phyloP scores from a whole-genome alignment of 192 early-diverging fungal genomes.

The Obelidium mucronatum region DNA sequence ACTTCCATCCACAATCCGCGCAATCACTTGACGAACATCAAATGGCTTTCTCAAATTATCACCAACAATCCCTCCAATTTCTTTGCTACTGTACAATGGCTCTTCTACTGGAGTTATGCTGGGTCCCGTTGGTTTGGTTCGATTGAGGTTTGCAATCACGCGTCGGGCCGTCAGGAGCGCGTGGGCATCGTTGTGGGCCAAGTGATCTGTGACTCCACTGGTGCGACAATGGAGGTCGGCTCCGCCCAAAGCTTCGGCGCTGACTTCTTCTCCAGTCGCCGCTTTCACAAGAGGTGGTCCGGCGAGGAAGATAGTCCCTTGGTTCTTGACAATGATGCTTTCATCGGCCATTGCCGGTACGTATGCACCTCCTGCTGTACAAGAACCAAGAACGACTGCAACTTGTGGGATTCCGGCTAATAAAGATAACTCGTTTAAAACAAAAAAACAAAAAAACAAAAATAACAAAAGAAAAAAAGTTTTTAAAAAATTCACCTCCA shows the following conservation, averaged over 20 bases:
- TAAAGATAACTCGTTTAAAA: not conserved
- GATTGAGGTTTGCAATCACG: constrained; percentile 88
- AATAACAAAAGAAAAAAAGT: too few relatives aligned
- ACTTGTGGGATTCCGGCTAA: constrained; percentile 89
- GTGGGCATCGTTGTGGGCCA: constrained; percentile 86
- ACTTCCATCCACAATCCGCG: constrained; percentile 93
- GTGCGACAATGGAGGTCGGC: constrained; percentile 94
- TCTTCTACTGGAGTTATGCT: constrained; percentile 65
- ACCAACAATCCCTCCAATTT: constrained; percentile 93
- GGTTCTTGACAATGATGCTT: constrained; percentile 92
- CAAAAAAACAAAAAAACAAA: not conserved
- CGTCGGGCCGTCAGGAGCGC: constrained; percentile 84
- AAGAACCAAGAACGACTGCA: constrained; percentile 96
- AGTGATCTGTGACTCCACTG: constrained; percentile 96
- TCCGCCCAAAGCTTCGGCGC: constrained; percentile 93
- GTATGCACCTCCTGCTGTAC: constrained; percentile 96
- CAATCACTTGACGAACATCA: constrained; percentile 91
- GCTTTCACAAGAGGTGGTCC: constrained; percentile 96
- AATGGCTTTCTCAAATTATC: constrained; percentile 89
- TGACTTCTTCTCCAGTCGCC: constrained; percentile 93
- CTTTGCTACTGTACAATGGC: constrained; percentile 81
- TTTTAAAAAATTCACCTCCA: constrained; percentile 41
- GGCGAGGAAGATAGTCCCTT: constrained; percentile 96
- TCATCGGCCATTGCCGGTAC: constrained; percentile 99
- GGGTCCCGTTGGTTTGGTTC: constrained; percentile 65